Evolutionary conservation across 2,329 filamentous ascomycete species (phyloP), one percentile per base, ranked within the genome.

Genomic region (Diplodia intermedia): DNA sequence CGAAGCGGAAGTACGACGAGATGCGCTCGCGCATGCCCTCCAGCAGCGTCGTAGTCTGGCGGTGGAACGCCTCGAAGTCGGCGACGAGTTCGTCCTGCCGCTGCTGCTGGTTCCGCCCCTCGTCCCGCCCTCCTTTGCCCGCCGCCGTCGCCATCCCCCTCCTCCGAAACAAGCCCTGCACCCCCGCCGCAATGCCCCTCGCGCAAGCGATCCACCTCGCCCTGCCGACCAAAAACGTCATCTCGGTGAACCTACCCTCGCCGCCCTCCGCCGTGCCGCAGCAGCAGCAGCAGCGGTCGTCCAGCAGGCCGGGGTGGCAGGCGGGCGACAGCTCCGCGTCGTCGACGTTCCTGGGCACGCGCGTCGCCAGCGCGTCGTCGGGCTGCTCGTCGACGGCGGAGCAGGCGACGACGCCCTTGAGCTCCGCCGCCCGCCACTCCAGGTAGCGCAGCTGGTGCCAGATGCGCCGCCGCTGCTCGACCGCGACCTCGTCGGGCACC

Each of bases 361-460:
- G 55, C 2, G 78, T 78, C 7, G 77, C 79, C 55, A 78, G 78
- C 47, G 76, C 73, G 26, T 79, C 77, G 36, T 78, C 77, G 23
- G 23, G 23, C 23, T 23, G 23, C 23, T 23, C n/a, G 8, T 72
- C 71, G 47, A 79, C 73, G 36, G 72, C 75, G 7, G 77, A 75
- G 43, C n/a, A n/a, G n/a, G n/a, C n/a, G n/a, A 78, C 76, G 57
- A 79, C 75, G 2, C 78, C 78, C 69, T 78, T 79, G 33, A 75
- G 77, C 54, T 79, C 78, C 2, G 77, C 77, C 9, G 77, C 75
- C 43, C 77, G 75, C 53, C 75, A 78, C 53, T 79, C 78, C 4
- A 79, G 71, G 62, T 79, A 74, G 38, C 75, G 75, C 31, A 79
- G 65, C 55, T 79, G 77, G 70, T 78, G 73, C 78, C 78, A 79